Conservation (phyloP, 371 early-diverging fungal species). For the Lichtheimia ornata region DNA sequence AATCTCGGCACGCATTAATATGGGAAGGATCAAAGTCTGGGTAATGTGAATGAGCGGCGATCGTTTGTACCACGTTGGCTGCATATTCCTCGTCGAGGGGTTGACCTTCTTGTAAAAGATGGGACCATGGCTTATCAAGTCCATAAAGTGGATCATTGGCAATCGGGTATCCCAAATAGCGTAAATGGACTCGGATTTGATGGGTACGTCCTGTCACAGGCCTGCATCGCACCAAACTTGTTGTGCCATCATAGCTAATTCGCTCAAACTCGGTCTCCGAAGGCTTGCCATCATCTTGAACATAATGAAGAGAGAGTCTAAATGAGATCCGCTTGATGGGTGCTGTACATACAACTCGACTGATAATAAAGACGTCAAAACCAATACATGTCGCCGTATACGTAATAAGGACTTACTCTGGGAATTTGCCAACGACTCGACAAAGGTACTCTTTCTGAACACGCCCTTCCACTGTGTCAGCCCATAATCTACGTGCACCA, state of each 20-base stretch:
- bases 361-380: slow-evolving; percentile 23
- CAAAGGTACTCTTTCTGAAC: slow-evolving; percentile 88
- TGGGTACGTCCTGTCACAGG: slow-evolving; percentile 99
- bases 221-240: slow-evolving; percentile 72
- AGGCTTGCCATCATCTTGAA: slow-evolving; percentile 80
- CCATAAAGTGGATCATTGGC: slow-evolving; percentile 92
- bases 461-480: slow-evolving; percentile 60
- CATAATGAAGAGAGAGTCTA: slow-evolving; percentile 86
- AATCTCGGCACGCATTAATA: slow-evolving; percentile 43
- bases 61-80: slow-evolving; percentile 3
- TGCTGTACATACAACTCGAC: slow-evolving; percentile 63
- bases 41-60: not conserved
- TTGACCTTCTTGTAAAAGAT: slow-evolving; percentile 1
- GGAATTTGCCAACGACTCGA: slow-evolving; percentile 86
- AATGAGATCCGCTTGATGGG: slow-evolving; percentile 81
- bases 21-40: slow-evolving; percentile 7
- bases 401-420: slow-evolving; percentile 46
- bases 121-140: slow-evolving; percentile 2
- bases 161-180: slow-evolving; percentile 95
- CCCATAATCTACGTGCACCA: slow-evolving; percentile 62
- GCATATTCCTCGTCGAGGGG: not conserved
- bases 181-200: slow-evolving; percentile 99
- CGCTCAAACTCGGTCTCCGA: slow-evolving; percentile 75
- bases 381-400: slow-evolving; percentile 9
- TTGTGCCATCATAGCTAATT: slow-evolving; percentile 62